phyloP scores from a whole-genome alignment of 2,329 filamentous ascomycete species.

The Phialophora verrucosa region DNA sequence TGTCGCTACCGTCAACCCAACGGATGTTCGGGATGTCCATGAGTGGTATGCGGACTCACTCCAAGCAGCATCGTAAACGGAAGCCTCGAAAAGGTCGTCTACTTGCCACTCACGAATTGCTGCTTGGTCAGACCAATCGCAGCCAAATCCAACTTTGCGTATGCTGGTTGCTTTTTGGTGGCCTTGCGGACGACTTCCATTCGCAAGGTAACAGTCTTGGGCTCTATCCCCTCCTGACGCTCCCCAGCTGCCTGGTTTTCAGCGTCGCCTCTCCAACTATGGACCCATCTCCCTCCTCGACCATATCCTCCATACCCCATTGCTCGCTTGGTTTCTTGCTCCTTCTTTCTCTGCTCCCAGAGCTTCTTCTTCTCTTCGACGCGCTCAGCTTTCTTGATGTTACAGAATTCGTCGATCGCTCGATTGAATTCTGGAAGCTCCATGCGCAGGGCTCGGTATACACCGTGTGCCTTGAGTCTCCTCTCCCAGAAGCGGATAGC shows the following conservation, averaged over 20 bases:
- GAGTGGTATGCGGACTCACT: background rate
- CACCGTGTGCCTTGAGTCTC: constrained; percentile 22
- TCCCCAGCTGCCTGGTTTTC: background rate
- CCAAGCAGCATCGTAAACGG: background rate
- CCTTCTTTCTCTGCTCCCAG: constrained; percentile 6
- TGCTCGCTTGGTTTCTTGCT: background rate
- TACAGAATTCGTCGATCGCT: constrained; percentile 23
- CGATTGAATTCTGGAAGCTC: constrained; percentile 31
- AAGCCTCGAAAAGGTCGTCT: background rate
- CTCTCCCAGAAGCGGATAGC: constrained; percentile 27
- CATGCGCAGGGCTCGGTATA: constrained; percentile 27
- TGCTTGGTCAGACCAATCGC: constrained; percentile 26
- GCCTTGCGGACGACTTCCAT: constrained; percentile 21
- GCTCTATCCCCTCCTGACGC: background rate
- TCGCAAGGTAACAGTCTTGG: constrained; percentile 18
- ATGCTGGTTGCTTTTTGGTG: constrained; percentile 18
- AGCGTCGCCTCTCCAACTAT: background rate
- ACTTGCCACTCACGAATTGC: constrained; percentile 14
- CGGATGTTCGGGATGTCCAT: background rate
- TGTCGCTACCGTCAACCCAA: background rate
- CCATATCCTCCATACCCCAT: constrained; percentile 1
- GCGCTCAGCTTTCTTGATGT: constrained; percentile 10
- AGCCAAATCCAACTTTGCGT: constrained; percentile 29
- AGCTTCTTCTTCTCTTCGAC: constrained; percentile 1
- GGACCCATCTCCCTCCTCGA: background rate